A percentile compares a stretch with the other conserved stretches of the same genome.
These are phyloP conservation scores for Fusarium torulosum DNA, from an alignment of 2,329 filamentous ascomycete species.

Conservation along the genomic window DNA sequence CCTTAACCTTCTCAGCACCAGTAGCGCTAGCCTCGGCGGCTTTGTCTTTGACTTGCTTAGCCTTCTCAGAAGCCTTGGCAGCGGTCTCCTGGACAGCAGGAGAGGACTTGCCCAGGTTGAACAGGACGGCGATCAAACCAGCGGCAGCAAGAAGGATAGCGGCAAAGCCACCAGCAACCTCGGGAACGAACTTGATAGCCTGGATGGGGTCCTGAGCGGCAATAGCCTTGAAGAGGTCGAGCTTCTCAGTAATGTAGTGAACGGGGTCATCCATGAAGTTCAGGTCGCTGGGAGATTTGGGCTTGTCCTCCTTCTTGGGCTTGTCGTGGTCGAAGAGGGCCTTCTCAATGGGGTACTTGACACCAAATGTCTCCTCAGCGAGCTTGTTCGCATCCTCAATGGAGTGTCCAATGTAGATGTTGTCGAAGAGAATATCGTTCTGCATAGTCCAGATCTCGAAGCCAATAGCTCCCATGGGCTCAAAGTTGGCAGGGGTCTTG, in stretches of 20 bases:
- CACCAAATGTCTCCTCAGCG: constrained; percentile 87
- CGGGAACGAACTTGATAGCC: constrained; percentile 90
- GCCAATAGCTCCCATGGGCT: constrained; percentile 97
- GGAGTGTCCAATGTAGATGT: constrained; percentile 99
- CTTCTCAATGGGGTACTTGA: constrained; percentile 88
- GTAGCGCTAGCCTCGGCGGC: constrained; percentile 68
- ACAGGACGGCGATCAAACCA: constrained; percentile 75
- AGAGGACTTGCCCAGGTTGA: constrained; percentile 74
- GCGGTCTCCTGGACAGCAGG: constrained; percentile 81
- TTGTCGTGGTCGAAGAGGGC: constrained; percentile 81
- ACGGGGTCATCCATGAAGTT: constrained; percentile 93
- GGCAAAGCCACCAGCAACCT: constrained; percentile 85
- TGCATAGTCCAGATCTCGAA: constrained; percentile 99
- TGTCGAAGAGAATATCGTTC: constrained; percentile 98
- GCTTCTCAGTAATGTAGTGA: constrained; percentile 89
- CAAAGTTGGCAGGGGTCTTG: constrained; percentile 95
- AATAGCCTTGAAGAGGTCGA: constrained; percentile 89
- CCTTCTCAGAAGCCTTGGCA: constrained; percentile 74
- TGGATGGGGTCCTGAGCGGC: constrained; percentile 84
- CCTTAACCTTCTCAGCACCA: constrained; percentile 80
- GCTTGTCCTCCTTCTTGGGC: constrained; percentile 76
- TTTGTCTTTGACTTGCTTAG: constrained; percentile 78
- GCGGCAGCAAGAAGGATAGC: constrained; percentile 78
- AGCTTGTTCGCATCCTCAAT: constrained; percentile 91
- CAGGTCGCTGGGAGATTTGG: constrained; percentile 80